Conservation (phyloP, 148 eudicot species). For the Bassia scoparia region DNA sequence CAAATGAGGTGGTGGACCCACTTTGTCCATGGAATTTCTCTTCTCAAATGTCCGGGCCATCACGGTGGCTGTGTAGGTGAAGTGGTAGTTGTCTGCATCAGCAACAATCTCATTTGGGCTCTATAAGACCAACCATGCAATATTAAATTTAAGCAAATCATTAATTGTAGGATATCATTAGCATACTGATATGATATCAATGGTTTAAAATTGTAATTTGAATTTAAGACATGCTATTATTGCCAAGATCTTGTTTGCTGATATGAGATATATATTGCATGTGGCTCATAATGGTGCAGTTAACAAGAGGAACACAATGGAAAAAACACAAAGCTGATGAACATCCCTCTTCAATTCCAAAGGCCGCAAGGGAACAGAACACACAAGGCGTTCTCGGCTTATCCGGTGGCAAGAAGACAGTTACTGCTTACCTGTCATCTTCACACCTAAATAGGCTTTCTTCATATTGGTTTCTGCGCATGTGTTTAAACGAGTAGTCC, state of each 20-base stretch:
- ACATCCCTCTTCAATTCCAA: slow-evolving; percentile 12
- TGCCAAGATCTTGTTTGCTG: background rate
- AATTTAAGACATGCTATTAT: background rate
- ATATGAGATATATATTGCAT: background rate
- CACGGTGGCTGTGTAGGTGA: no score
- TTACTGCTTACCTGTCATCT: slow-evolving; percentile 74
- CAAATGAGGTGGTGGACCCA: no score
- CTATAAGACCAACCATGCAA: no score
- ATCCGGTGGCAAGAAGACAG: background rate
- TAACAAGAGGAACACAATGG: slow-evolving; percentile 14
- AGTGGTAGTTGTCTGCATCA: no score
- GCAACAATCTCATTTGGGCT: no score
- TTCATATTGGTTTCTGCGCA: slow-evolving; percentile 98
- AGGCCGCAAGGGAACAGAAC: background rate
- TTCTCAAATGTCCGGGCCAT: no score
- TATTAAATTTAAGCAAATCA: no score
- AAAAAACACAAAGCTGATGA: slow-evolving; percentile 14
- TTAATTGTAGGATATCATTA: no score
- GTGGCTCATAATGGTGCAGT: slow-evolving; percentile 20
- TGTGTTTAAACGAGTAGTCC: slow-evolving; percentile 96
- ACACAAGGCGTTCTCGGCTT: slow-evolving; percentile 5
- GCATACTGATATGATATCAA: background rate
- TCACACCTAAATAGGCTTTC: slow-evolving; percentile 99
- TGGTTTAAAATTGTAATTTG: background rate
- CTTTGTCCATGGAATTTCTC: no score